A percentile compares a stretch with the other conserved stretches of the same genome.
Conservation (phyloP, 176 grass and related monocot genomes). For the Ensete glaucum region DNA sequence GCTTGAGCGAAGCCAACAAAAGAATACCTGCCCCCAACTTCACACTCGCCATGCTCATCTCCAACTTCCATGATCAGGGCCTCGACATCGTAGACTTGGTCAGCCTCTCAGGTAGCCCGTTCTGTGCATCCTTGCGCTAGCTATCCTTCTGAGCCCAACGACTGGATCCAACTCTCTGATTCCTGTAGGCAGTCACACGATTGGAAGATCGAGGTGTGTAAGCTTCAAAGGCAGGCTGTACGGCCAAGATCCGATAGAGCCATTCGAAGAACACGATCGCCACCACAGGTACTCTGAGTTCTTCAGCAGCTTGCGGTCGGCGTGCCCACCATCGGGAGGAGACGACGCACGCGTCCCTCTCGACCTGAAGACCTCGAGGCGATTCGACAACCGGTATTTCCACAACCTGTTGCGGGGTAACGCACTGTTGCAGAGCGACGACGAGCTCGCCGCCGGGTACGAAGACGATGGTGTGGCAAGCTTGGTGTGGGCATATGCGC, state of each 20-base stretch:
- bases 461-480: slow-evolving; percentile 7
- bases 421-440: slow-evolving; percentile 29
- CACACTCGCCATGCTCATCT: slow-evolving; percentile 37
- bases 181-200: slow-evolving; percentile 35
- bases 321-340: slow-evolving; percentile 22
- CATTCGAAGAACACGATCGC: slow-evolving; percentile 11
- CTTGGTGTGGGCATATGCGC: slow-evolving; percentile 35
- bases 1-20: slow-evolving; percentile 25
- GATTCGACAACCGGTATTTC: slow-evolving; percentile 41
- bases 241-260: slow-evolving; percentile 16
- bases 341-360: slow-evolving; percentile 28
- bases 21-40: slow-evolving; percentile 43
- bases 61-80: slow-evolving; percentile 40
- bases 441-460: slow-evolving; percentile 24
- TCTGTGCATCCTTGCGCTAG: neutral
- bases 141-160: slow-evolving; percentile 2
- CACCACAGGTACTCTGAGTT: slow-evolving; percentile 15
- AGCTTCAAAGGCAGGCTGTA: slow-evolving; percentile 43
- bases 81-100: slow-evolving; percentile 49
- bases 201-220: slow-evolving; percentile 40
- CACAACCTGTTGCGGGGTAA: slow-evolving; percentile 34
- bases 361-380: slow-evolving; percentile 27
- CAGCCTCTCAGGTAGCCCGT: slow-evolving; percentile 39
- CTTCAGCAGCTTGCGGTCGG: slow-evolving; percentile 22
- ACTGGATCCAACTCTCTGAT: neutral